Conservation (phyloP, 2,329 filamentous ascomycete genomes). For the Diaporthe humulicola region DNA sequence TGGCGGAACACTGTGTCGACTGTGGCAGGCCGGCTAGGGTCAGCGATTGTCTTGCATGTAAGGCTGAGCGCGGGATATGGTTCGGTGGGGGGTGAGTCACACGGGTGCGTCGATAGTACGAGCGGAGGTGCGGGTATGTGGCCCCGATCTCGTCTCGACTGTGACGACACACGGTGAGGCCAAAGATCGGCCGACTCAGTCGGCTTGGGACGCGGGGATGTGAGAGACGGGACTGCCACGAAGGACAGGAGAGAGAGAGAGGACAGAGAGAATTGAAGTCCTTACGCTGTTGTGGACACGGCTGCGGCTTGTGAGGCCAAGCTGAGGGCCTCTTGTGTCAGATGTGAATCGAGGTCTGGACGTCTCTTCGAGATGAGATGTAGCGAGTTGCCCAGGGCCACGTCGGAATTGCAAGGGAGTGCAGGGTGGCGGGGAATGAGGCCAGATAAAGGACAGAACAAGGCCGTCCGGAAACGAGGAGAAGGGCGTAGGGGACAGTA, state of each 20-base stretch:
- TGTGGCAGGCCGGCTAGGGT: conserved; percentile 32
- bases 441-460: conserved; percentile 26
- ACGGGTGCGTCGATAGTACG: conserved; percentile 31
- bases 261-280: conserved; percentile 20
- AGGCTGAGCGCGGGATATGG: conserved; percentile 38
- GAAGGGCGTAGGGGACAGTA: conserved; percentile 10
- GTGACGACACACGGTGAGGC: conserved; percentile 40
- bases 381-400: conserved; percentile 9
- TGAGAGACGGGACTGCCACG: conserved; percentile 19
- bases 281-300: conserved; percentile 32
- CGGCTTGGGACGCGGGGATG: conserved; percentile 28
- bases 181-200: conserved; percentile 38
- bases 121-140: conserved; percentile 12
- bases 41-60: conserved; percentile 40
- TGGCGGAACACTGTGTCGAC: conserved; percentile 35
- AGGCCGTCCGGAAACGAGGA: neutral
- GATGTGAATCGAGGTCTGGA: conserved; percentile 32
- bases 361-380: conserved; percentile 8
- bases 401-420: conserved; percentile 1
- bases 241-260: conserved; percentile 15
- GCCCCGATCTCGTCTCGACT: conserved; percentile 28
- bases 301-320: conserved; percentile 29
- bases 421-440: conserved; percentile 5
- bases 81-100: conserved; percentile 38
- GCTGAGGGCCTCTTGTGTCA: conserved; percentile 31